Percentiles rank a stretch among this genome's conserved stretches.
Conservation (phyloP, 2,329 filamentous ascomycete species). For the Beauveria brongniartii region DNA sequence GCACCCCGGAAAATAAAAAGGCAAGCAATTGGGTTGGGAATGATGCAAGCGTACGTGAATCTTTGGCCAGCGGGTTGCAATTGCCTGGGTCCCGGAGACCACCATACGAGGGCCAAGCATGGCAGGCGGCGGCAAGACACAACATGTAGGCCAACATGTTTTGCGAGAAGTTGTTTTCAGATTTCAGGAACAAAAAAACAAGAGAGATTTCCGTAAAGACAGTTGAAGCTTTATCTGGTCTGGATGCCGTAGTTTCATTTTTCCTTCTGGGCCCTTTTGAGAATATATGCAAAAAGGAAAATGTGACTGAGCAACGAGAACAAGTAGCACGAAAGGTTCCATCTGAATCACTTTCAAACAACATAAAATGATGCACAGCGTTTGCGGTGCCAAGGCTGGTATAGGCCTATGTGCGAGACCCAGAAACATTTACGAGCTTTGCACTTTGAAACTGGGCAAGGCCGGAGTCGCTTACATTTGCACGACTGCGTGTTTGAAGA, state of each 20-base stretch:
- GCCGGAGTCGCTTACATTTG: neutral
- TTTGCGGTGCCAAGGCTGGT: neutral
- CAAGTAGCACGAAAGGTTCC: neutral
- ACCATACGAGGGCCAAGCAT: constrained; percentile 7
- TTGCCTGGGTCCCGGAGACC: constrained; percentile 1
- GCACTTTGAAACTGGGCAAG: neutral
- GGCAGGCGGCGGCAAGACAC: neutral
- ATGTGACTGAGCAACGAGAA: neutral
- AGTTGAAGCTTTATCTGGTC: neutral
- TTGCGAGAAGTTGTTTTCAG: neutral
- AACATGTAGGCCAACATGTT: neutral
- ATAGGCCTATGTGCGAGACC: neutral
- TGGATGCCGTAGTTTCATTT: neutral
- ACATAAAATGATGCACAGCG: neutral
- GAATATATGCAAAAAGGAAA: neutral
- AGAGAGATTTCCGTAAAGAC: neutral
- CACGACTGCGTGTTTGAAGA: neutral
- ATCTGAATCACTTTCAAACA: neutral
- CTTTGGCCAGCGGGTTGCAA: constrained; percentile 18
- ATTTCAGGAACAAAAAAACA: neutral
- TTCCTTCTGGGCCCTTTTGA: neutral
- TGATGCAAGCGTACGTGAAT: constrained; percentile 15
- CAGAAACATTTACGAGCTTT: neutral
- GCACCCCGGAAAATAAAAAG: no score
- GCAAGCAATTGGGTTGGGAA: no score